A percentile compares a stretch with the other conserved stretches of the same genome.
Evolutionary conservation across 2,329 filamentous ascomycete species (phyloP).

Genomic region (Aureobasidium melanogenum): DNA sequence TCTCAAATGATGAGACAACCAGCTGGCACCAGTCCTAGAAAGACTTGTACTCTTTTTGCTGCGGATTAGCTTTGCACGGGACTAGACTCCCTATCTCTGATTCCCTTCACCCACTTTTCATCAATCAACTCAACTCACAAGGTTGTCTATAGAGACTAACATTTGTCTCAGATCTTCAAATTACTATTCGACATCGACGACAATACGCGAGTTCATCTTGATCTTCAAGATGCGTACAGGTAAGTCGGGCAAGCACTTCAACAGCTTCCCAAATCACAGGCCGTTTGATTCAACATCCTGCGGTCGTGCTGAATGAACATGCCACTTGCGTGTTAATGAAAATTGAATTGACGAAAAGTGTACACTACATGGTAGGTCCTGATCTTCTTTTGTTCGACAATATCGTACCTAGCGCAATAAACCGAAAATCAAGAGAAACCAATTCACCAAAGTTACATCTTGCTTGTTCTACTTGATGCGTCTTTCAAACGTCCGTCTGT

Average conservation of each 20-base stretch:
- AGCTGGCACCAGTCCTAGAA: conserved; percentile 61
- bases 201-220: neutral
- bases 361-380: neutral
- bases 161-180: neutral
- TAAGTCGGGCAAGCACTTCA: neutral
- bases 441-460: too few species aligned
- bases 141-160: neutral
- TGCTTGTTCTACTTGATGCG: neutral
- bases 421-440: too few species aligned
- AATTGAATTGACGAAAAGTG: neutral
- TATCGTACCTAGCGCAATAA: neutral
- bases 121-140: neutral
- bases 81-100: conserved; percentile 5
- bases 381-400: neutral
- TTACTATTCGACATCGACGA: neutral
- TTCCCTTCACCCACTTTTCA: neutral
- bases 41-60: conserved; percentile 54
- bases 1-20: conserved; percentile 15
- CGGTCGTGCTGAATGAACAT: neutral
- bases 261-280: neutral
- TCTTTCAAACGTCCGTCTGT: neutral
- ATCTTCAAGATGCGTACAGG: neutral
- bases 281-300: neutral
- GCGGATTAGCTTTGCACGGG: conserved; percentile 46
- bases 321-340: neutral